Evolutionary conservation across 768 basidiomycete genomes (phyloP), one percentile per base, ranked within the genome.

Genomic region (Trametes sanguinea): DNA sequence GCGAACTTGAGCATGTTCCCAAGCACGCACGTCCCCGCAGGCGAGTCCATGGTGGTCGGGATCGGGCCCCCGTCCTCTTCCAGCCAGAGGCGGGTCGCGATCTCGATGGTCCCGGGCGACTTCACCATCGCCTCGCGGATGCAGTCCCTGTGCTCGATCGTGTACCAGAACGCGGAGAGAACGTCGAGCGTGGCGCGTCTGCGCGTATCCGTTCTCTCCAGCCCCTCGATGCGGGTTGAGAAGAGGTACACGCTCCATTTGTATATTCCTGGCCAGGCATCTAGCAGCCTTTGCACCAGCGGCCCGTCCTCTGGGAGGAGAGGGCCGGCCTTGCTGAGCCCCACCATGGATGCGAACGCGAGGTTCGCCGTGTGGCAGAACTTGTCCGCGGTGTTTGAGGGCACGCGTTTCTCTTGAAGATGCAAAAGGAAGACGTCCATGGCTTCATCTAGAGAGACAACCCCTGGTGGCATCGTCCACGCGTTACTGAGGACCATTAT

Each of bases 171-270:
- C 3, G 65, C 68, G 8, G 72, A 63, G 32, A 77, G 67, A 17
- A 75, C 51, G 52, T 76, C 76, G 51, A 76, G 59, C 8, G 73
- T 57, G 29, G 57, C 45, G 37, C 69, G 66, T 29, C 69, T 57
- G 6, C 60, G 58, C 37, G 65, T 51, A 5, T 68, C 57, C 13
- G 63, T 47, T n/a, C 62, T 55, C 29, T 63, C 57, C 29, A 53
- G 50, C 33, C 63, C 54, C 37, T 70, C 62, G 42, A 74, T 64
- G 33, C 73, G 70, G 4, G 66, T 61, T 9, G 68, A 63, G 67
- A 69, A 73, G 45, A 78, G 69, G 65, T 69, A 77, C 1, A 65
- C 67, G 52, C 74, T 73, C 76, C 77, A 77, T 61, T 76, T 75
- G 68, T 71, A 76, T 14, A 76, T 66, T 8, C 72, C 75, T 1